Evolutionary conservation across 306 rosid genomes (phyloP).

Genomic region (Lotus japonicus): DNA sequence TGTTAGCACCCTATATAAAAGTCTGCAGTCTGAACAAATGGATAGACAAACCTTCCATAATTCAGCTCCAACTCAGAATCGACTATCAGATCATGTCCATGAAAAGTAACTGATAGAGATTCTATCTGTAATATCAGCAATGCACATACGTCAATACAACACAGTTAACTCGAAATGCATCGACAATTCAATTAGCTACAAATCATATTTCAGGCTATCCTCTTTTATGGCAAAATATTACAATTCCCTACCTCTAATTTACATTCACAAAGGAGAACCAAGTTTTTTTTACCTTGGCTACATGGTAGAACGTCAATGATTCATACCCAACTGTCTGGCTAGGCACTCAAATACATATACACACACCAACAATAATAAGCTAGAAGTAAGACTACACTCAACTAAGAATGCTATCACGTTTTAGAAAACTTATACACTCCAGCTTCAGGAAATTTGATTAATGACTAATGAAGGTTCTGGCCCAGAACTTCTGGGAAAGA

Average conservation of each 20-base stretch:
- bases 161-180: not conserved
- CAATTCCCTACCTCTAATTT: conserved; percentile 7
- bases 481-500: too few species aligned
- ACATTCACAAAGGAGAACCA: conserved; percentile 16
- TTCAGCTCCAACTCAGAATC: conserved; percentile 95
- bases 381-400: conserved; percentile 17
- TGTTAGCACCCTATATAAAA: not conserved
- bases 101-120: conserved; percentile 90
- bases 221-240: not conserved
- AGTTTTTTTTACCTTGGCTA: conserved; percentile 12
- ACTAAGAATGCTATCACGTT: conserved; percentile 3
- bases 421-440: not conserved
- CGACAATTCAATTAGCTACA: not conserved
- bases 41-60: conserved; percentile 74
- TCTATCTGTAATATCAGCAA: conserved; percentile 61
- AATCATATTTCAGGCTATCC: not conserved
- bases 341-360: conserved; percentile 21
- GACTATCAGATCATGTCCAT: conserved; percentile 90
- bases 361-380: conserved; percentile 27
- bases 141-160: not conserved
- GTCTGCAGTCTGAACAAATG: not conserved
- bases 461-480: not conserved
- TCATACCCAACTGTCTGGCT: conserved; percentile 27
- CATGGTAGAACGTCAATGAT: conserved; percentile 24
- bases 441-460: not conserved